Base-by-base conservation (phyloP, 805 yeast genomes). In the Crinitomyces ghanaensis region DNA sequence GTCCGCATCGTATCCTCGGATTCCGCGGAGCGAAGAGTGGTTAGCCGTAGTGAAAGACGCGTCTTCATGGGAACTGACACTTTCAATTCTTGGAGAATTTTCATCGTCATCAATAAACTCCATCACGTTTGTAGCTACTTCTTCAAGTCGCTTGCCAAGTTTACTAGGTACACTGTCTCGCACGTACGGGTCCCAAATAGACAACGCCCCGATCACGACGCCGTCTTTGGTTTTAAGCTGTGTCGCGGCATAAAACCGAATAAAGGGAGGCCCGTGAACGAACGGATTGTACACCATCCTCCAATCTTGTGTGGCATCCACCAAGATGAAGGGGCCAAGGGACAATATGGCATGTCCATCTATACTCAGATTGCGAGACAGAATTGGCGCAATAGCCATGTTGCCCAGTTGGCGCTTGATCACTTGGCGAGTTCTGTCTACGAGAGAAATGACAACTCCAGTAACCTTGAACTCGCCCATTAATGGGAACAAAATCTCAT, bases 331-430 rank as follows among this genome's bases (percentile, higher is more conserved):
- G 39, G 65, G 63, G 2, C 63, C 73, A 5, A 60, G 51, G 0
- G 85, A 75, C 22, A 80, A 54, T 2, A 80, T 63, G 0, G 84
- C 63, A 54, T 80, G 88, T 6, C 73, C 73, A 49, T 80, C 91
- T 29, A 80, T 53, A 5, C 84, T 73, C 2, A 73, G 56, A 14
- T 52, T 54, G 33, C 83, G 59, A 8, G 74, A 73, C 31, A 73
- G 63, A 35, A 67, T 54, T 4, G 64, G 65, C 22, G 74, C 55
- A n/a, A n/a, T n/a, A n/a, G n/a, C n/a, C n/a, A n/a, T n/a, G n/a
- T n/a, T n/a, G 5, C 68, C 60, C 6, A 63, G 56, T 36, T 70
- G 70, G 44, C 57, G 62, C 44, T 72, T 72, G 14, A 74, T 61
- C 6, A 64, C 37, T 28, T 72, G 78, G 28, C 58, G 57, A 12